phyloP scores from a whole-genome alignment of 108 stramenopile genomes.

The Fragilaria radians region DNA sequence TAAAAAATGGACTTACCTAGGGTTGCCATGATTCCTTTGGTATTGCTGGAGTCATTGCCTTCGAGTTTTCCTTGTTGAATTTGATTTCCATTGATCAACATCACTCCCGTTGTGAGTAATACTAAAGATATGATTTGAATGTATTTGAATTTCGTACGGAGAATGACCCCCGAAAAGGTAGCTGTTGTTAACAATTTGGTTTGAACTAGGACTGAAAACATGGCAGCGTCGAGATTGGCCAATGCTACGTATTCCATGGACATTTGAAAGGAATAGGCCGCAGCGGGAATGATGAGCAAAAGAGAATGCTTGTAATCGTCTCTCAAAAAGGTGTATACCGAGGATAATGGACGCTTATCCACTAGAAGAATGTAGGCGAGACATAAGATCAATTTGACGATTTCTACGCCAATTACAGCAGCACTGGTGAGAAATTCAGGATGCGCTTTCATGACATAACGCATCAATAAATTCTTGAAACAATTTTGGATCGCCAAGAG shows the following conservation, averaged over 20 bases:
- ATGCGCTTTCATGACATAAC: slow-evolving; percentile 72
- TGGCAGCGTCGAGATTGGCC: slow-evolving; percentile 88
- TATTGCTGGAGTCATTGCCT: neutral
- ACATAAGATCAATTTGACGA: slow-evolving; percentile 49
- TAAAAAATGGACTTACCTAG: slow-evolving; percentile 8
- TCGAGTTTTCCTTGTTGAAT: neutral
- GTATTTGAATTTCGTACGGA: slow-evolving; percentile 65
- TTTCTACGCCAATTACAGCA: slow-evolving; percentile 69
- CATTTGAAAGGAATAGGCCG: slow-evolving; percentile 93
- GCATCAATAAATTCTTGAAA: slow-evolving; percentile 71
- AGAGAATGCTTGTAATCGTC: slow-evolving; percentile 67
- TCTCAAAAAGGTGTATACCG: slow-evolving; percentile 41
- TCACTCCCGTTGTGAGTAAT: slow-evolving; percentile 86
- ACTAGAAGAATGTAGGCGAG: slow-evolving; percentile 51
- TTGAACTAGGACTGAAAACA: slow-evolving; percentile 91
- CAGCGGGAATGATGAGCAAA: slow-evolving; percentile 84
- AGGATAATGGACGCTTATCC: slow-evolving; percentile 21
- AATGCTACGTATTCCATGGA: slow-evolving; percentile 92
- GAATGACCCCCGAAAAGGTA: slow-evolving; percentile 78
- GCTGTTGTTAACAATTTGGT: slow-evolving; percentile 86
- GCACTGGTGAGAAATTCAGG: slow-evolving; percentile 67
- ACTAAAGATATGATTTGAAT: slow-evolving; percentile 76
- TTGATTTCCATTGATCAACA: slow-evolving; percentile 72
- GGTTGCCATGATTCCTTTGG: slow-evolving; percentile 44
- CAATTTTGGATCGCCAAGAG: slow-evolving; percentile 80